Conservation (phyloP, 2,329 filamentous ascomycete species). For the Chaetomium olivaceum region DNA sequence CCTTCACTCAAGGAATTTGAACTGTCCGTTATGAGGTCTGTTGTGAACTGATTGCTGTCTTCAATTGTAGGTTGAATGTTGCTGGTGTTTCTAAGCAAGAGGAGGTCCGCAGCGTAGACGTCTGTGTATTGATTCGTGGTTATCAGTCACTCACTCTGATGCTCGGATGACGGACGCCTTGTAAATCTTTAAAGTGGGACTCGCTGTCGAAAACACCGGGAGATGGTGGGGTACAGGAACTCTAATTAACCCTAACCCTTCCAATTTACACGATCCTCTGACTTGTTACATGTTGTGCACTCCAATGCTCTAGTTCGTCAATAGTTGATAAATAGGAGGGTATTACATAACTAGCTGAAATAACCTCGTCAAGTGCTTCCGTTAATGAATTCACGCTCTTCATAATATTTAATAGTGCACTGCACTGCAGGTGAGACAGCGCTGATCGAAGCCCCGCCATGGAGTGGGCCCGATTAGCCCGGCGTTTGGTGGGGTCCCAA, state of each 20-base stretch:
- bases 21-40: background rate
- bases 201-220: background rate
- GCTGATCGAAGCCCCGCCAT: background rate
- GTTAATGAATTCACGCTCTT: background rate
- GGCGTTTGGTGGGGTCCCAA: slow-evolving; percentile 19
- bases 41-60: background rate
- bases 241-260: slow-evolving; percentile 14
- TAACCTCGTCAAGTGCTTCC: background rate
- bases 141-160: background rate
- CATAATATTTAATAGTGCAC: background rate
- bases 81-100: background rate
- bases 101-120: background rate
- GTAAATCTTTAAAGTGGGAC: slow-evolving; percentile 24
- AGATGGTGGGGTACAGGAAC: background rate
- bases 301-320: background rate
- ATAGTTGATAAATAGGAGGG: background rate
- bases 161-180: background rate
- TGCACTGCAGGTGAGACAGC: background rate
- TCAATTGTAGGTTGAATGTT: background rate
- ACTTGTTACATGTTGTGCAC: background rate
- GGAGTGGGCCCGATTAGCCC: background rate
- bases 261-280: background rate
- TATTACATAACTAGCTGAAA: background rate
- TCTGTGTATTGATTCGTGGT: background rate
- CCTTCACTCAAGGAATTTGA: background rate